phyloP scores from a whole-genome alignment of 257 asterid species.

The Penstemon barbatus region DNA sequence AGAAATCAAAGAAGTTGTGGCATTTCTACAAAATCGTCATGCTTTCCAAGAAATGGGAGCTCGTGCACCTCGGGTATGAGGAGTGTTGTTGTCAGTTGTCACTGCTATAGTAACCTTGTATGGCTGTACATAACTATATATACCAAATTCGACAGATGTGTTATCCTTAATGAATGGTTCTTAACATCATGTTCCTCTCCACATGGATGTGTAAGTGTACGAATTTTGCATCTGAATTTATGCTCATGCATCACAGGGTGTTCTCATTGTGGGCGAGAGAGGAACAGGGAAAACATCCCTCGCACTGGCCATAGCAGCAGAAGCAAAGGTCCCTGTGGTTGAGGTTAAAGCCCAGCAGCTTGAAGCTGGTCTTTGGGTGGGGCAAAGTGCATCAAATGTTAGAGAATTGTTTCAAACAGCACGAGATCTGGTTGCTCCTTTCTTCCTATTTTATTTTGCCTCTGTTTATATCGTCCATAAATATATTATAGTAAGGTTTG shows the following conservation, averaged over 20 bases:
- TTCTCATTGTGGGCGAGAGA: conserved; percentile 97
- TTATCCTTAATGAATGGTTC: conserved; percentile 1
- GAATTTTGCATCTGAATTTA: conserved; percentile 28
- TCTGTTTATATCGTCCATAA: conserved; percentile 23
- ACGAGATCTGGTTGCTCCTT: conserved; percentile 80
- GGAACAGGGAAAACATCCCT: conserved; percentile 97
- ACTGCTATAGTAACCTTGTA: conserved; percentile 4
- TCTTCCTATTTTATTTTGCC: conserved; percentile 21
- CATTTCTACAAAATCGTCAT: conserved; percentile 85
- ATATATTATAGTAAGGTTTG: neutral
- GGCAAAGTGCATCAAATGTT: conserved; percentile 97
- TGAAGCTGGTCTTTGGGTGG: conserved; percentile 97
- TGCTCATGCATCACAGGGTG: conserved; percentile 62
- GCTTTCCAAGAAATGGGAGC: conserved; percentile 99
- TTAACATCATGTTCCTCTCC: neutral
- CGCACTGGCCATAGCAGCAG: conserved; percentile 97
- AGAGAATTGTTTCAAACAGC: conserved; percentile 98
- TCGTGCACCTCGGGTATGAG: conserved; percentile 96
- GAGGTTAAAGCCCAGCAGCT: conserved; percentile 89
- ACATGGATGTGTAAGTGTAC: neutral
- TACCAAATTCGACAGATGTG: conserved; percentile 17
- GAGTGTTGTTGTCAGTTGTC: conserved; percentile 3
- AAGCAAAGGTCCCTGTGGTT: conserved; percentile 96
- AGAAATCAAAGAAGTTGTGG: conserved; percentile 95
- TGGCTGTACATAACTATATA: conserved; percentile 5